Evolutionary conservation across 129 eudicot genomes (phyloP), one percentile per base, ranked within the genome.

Genomic region (Tanacetum coccineum): DNA sequence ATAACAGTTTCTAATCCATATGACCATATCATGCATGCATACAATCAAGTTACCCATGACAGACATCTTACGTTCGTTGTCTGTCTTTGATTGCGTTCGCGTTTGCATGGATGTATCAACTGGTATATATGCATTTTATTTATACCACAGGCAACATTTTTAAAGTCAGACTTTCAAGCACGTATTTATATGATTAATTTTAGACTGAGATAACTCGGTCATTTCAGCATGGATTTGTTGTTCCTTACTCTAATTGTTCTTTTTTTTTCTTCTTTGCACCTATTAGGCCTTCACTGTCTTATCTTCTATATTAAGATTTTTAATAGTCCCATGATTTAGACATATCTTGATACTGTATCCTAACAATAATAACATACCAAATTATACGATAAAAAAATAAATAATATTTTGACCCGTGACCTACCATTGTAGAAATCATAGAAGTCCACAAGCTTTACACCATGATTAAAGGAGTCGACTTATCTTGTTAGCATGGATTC

Each of bases 401-500:
- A 10, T 13, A 13, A 9, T 49, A 6, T 13, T 25, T 13, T 21
- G n/a, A 13, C 21, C 21, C 71, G 30, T 50, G 44, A 69, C 74
- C 74, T 30, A 58, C 67, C 67, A 70, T 70, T 47, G 26, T 65
- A 42, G 55, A 70, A 45, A 45, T 70, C 42, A 54, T 17, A 15
- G 4, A 54, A 54, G 26, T 67, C 75, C 67, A 70, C 75, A 70
- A 47, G 58, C 52, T 47, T 73, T 63, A 15, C n/a, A 47, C 56
- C 17, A 14, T 53, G 21, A 19, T 36, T 39, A 72, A 36, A 15
- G 32, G 26, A 36, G 30, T 63, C 13, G 63, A 25, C 26, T 62
- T 40, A 42, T 51, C 54, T 62, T n/a, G 15, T 6, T 10, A 25
- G 59, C 48, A 30, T 59, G 47, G 21, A 51, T 70, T 15, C 26